These are phyloP conservation scores for Globisporangium camurandrum DNA, from an alignment of 352 stramenopile genomes.

Conservation along the genomic window DNA sequence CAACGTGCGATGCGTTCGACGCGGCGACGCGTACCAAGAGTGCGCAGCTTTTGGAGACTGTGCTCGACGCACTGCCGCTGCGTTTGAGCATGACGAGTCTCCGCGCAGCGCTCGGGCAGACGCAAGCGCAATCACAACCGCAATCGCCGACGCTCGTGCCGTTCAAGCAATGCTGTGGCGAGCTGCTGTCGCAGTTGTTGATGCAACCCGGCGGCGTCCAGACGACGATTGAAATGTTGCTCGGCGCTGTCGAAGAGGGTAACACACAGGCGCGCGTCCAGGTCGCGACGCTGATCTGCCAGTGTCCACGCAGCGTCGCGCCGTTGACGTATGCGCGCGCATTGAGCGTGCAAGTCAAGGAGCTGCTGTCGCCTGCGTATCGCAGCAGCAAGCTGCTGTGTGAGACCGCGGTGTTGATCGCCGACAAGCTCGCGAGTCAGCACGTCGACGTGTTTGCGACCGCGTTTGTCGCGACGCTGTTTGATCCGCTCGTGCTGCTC, in stretches of 20 bases:
- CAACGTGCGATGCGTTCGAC: slow-evolving; percentile 9
- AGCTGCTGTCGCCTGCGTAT: slow-evolving; percentile 39
- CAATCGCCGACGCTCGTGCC: slow-evolving; percentile 13
- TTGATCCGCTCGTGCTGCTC: slow-evolving; percentile 58
- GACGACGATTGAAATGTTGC: slow-evolving; percentile 77
- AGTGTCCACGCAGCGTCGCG: slow-evolving; percentile 42
- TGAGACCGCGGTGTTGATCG: slow-evolving; percentile 61
- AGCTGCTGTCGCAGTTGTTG: slow-evolving; percentile 48
- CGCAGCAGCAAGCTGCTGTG: slow-evolving; percentile 61
- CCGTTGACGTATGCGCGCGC: slow-evolving; percentile 32
- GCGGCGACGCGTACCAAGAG: slow-evolving; percentile 24
- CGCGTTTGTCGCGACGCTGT: slow-evolving; percentile 44
- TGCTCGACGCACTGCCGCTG: slow-evolving; percentile 50
- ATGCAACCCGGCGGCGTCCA: slow-evolving; percentile 69
- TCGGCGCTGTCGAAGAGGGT: slow-evolving; percentile 66
- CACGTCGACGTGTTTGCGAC: slow-evolving; percentile 38
- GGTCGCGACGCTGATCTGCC: slow-evolving; percentile 68
- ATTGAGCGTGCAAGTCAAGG: slow-evolving; percentile 45
- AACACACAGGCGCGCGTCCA: slow-evolving; percentile 82
- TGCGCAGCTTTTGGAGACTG: slow-evolving; percentile 22
- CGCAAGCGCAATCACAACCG: slow-evolving; percentile 3
- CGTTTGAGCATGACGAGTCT: slow-evolving; percentile 71
- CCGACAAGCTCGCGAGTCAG: slow-evolving; percentile 40
- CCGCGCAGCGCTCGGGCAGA: slow-evolving; percentile 53
- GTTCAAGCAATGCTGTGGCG: slow-evolving; percentile 61